Conservation (phyloP, 2,329 filamentous ascomycete genomes). For the Claviceps sp. region DNA sequence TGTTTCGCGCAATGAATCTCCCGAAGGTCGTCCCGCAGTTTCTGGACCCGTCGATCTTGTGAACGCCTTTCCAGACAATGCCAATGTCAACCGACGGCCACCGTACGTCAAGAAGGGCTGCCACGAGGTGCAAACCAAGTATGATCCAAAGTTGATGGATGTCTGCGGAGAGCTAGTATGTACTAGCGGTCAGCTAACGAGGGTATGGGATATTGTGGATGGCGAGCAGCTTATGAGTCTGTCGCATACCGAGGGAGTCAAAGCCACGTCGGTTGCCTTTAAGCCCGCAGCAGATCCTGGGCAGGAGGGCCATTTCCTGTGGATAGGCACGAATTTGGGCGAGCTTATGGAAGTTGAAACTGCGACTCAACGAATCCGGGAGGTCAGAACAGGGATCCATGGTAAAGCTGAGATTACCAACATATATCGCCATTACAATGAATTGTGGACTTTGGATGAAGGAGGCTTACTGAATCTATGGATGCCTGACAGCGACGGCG, state of each 20-base stretch:
- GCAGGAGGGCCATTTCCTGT: slow-evolving; percentile 69
- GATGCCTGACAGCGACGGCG: slow-evolving; percentile 59
- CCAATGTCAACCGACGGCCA: slow-evolving; percentile 70
- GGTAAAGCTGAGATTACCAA: slow-evolving; percentile 66
- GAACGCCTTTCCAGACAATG: slow-evolving; percentile 69
- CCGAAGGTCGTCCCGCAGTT: slow-evolving; percentile 13
- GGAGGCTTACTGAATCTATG: slow-evolving; percentile 77
- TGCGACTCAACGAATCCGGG: slow-evolving; percentile 53
- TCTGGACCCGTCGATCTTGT: slow-evolving; percentile 34
- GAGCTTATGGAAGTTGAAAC: slow-evolving; percentile 87
- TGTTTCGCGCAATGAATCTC: not conserved
- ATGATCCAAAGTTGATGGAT: slow-evolving; percentile 76
- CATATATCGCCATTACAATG: slow-evolving; percentile 74
- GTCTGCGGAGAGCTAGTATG: slow-evolving; percentile 80
- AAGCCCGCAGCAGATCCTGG: slow-evolving; percentile 67
- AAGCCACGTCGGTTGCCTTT: slow-evolving; percentile 69
- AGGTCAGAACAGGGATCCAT: slow-evolving; percentile 59
- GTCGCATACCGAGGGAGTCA: slow-evolving; percentile 72
- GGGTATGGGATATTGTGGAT: slow-evolving; percentile 75
- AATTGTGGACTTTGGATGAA: slow-evolving; percentile 91
- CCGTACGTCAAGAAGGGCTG: slow-evolving; percentile 60
- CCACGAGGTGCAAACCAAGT: slow-evolving; percentile 69
- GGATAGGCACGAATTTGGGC: slow-evolving; percentile 81
- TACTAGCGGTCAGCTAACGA: slow-evolving; percentile 73
- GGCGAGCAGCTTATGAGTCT: slow-evolving; percentile 73